Evolutionary conservation across 495 filamentous ascomycete species (phyloP).

Genomic region (Podospora fimiseda): DNA sequence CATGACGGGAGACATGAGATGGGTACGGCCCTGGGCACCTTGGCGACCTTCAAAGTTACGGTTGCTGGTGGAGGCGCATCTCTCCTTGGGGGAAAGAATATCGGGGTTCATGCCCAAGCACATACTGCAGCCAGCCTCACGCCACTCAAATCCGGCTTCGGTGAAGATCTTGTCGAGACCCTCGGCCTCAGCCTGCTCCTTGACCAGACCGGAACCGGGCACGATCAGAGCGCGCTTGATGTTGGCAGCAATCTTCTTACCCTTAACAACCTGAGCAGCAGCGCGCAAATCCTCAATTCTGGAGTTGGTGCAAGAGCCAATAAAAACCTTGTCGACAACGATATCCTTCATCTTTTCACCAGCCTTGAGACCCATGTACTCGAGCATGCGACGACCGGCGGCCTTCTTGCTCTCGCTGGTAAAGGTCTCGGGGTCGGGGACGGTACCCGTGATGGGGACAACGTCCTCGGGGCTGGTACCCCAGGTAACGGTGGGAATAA

Average conservation of each 20-base stretch:
- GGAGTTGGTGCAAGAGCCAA: constrained; percentile 96
- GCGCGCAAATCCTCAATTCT: constrained; percentile 93
- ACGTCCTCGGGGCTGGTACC: constrained; percentile 96
- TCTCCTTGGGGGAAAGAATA: constrained; percentile 87
- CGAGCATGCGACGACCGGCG: constrained; percentile 71
- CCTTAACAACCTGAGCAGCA: constrained; percentile 77
- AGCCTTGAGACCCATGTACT: constrained; percentile 90
- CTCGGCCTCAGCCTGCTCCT: constrained; percentile 85
- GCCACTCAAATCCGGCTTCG: constrained; percentile 94
- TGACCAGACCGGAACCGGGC: constrained; percentile 90
- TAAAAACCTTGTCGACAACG: constrained; percentile 89
- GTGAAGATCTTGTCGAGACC: constrained; percentile 87
- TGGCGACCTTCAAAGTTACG: constrained; percentile 97
- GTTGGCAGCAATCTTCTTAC: constrained; percentile 76
- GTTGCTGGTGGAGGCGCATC: constrained; percentile 93
- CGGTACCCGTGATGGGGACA: constrained; percentile 80
- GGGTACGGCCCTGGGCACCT: constrained; percentile 86
- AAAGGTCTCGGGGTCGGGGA: constrained; percentile 86
- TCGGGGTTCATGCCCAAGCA: constrained; percentile 99
- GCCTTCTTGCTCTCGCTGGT: constrained; percentile 67
- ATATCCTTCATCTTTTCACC: constrained; percentile 90
- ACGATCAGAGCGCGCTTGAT: constrained; percentile 94
- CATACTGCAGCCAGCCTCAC: constrained; percentile 97
- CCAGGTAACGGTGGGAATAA: constrained; percentile 91
- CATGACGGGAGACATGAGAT: constrained; percentile 96